Conservation (phyloP, 352 stramenopile species). For the Phytophthora colocasiae region DNA sequence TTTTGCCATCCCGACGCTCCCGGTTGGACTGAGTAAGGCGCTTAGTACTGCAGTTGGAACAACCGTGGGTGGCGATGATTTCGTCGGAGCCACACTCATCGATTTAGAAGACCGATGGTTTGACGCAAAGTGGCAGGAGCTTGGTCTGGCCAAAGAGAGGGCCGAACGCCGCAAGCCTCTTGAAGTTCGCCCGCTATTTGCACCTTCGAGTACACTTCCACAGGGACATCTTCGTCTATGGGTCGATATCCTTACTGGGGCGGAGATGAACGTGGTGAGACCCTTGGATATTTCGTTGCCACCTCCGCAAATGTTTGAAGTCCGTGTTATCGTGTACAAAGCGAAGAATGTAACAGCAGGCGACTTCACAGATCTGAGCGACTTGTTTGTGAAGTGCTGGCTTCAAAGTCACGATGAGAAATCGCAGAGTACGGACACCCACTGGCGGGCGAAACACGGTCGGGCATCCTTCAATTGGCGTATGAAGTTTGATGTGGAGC, state of each 20-base stretch:
- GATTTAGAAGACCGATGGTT: conserved; percentile 95
- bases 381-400: conserved; percentile 92
- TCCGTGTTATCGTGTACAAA: conserved; percentile 94
- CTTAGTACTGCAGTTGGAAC: conserved; percentile 53
- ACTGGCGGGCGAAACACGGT: conserved; percentile 90
- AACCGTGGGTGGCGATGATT: conserved; percentile 79
- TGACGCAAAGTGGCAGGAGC: conserved; percentile 81
- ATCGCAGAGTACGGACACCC: conserved; percentile 87
- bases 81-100: conserved; percentile 93
- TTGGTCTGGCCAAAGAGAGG: conserved; percentile 49
- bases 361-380: conserved; percentile 88
- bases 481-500: conserved; percentile 91
- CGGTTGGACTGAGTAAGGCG: conserved; percentile 58
- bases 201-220: conserved; percentile 72
- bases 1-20: conserved; percentile 66
- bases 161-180: conserved; percentile 62
- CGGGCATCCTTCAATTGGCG: conserved; percentile 93
- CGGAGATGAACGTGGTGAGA: conserved; percentile 72
- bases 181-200: conserved; percentile 69
- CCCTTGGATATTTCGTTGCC: conserved; percentile 87
- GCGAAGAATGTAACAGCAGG: conserved; percentile 87
- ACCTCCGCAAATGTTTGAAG: conserved; percentile 79
- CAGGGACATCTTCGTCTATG: conserved; percentile 84
- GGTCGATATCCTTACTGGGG: conserved; percentile 90
- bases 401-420: conserved; percentile 81